Evolutionary conservation across 495 filamentous ascomycete genomes (phyloP).

Genomic region (Thermothielavioides terrestris): DNA sequence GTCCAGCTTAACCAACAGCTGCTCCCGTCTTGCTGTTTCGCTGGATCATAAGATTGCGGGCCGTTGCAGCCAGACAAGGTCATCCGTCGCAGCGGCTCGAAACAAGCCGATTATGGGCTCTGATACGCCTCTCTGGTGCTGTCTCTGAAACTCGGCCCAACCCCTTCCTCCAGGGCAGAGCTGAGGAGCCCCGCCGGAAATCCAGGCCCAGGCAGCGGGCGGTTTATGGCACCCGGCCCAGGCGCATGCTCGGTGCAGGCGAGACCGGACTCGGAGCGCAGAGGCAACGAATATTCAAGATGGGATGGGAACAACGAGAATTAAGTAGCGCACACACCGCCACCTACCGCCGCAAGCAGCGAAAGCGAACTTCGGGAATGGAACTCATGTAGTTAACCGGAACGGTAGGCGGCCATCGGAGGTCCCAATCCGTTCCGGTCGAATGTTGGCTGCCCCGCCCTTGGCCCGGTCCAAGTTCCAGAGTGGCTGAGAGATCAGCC

Average conservation of each 20-base stretch:
- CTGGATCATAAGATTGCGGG: not conserved
- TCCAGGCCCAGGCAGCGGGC: not conserved
- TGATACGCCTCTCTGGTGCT: not conserved
- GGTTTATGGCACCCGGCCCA: not conserved
- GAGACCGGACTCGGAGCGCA: too few species aligned
- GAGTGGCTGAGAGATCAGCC: not conserved
- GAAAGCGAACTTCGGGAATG: too few species aligned
- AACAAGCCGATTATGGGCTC: not conserved
- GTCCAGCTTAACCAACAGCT: too few species aligned
- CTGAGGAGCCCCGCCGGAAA: slow-evolving; percentile 4
- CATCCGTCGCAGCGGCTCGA: not conserved
- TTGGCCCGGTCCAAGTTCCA: not conserved
- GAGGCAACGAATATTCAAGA: too few species aligned
- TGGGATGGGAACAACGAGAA: too few species aligned
- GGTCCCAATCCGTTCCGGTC: too few species aligned
- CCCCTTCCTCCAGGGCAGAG: slow-evolving; percentile 5
- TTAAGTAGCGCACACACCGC: too few species aligned
- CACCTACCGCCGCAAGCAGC: too few species aligned
- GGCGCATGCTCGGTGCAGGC: too few species aligned
- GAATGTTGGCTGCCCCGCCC: not conserved
- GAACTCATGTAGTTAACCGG: too few species aligned
- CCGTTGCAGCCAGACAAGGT: not conserved
- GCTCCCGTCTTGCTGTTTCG: too few species aligned
- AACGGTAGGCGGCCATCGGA: too few species aligned
- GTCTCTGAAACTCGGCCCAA: slow-evolving; percentile 8